Evolutionary conservation across 2,329 filamentous ascomycete species (phyloP), one percentile per base, ranked within the genome.

Genomic region (Thelonectria olida): DNA sequence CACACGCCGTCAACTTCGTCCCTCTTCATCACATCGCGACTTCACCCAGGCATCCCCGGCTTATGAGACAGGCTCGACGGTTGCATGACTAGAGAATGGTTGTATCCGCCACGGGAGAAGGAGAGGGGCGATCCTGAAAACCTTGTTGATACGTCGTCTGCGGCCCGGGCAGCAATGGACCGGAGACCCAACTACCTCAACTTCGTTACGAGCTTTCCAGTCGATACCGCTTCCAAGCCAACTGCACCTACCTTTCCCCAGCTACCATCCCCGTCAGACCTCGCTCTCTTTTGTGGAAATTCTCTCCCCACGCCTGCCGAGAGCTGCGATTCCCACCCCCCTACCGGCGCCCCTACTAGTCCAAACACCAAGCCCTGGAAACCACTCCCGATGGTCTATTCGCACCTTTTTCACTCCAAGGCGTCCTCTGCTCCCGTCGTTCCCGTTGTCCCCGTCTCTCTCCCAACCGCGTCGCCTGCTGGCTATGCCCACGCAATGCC

Each of bases 61-160:
- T 60, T 22, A 51, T 55, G 22, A 39, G 38, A 28, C 52, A 52
- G 39, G 19, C 39, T 38, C 28, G 48, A 39, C 39, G 52, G 38
- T 47, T 55, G 31, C 31, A 39, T 52, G 52, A 55, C 58, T 56
- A 56, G 58, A 72, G 70, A 65, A 72, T 72, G 69, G 58, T 70
- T 49, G 55, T 55, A 53, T 68, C 48, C 65, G 68, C 55, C 64
- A 61, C 61, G 23, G 57, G 58, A 58, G 51, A 66, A 53, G 61
- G 62, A 68, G 67, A 71, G 67, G 67, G 63, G 65, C 68, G 65
- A 67, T 70, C 60, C 62, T 71, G 63, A 62, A 68, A 70, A 72
- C 65, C 65, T 67, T 67, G 57, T 64, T 64, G 62, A 67, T 27
- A 13, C 61, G 49, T 57, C 55, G 57, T 62, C 48, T 58, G 50